These are phyloP conservation scores for Penicillium waksmanii DNA, from an alignment of 495 filamentous ascomycete species.

Conservation along the genomic window DNA sequence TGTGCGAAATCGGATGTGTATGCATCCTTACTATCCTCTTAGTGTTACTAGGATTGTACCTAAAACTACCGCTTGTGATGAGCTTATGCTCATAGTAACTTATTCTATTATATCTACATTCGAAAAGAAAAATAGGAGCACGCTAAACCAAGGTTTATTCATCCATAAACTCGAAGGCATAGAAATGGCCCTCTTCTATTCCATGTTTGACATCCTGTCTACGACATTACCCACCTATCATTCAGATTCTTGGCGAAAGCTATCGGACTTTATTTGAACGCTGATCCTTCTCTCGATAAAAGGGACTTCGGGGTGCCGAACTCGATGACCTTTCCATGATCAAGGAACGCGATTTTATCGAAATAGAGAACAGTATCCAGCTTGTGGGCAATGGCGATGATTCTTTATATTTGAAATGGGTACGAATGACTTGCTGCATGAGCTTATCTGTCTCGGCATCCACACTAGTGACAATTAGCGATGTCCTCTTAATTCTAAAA, in stretches of 20 bases:
- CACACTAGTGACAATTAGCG: slow-evolving; percentile 25
- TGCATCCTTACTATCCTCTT: too few species aligned
- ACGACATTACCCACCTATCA: neutral
- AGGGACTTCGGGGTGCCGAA: slow-evolving; percentile 28
- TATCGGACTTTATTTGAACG: slow-evolving; percentile 24
- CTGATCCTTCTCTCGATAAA: slow-evolving; percentile 21
- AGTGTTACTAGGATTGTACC: too few species aligned
- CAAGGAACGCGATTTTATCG: slow-evolving; percentile 39
- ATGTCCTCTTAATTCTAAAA: neutral
- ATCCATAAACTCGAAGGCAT: neutral
- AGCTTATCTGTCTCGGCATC: slow-evolving; percentile 36
- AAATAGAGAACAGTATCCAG: slow-evolving; percentile 40
- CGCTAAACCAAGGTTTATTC: too few species aligned
- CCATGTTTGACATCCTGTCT: neutral
- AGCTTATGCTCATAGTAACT: too few species aligned
- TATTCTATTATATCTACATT: too few species aligned
- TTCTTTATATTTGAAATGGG: slow-evolving; percentile 33
- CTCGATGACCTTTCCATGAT: slow-evolving; percentile 35
- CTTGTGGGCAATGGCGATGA: slow-evolving; percentile 40
- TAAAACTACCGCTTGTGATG: too few species aligned
- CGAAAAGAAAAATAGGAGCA: too few species aligned
- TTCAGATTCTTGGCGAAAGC: slow-evolving; percentile 7
- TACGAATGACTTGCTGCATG: slow-evolving; percentile 37
- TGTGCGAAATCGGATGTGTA: too few species aligned
- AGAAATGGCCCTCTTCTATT: neutral